Evolutionary conservation across 305 asterid genomes (phyloP), one percentile per base, ranked within the genome.

Genomic region (Striga hermonthica): DNA sequence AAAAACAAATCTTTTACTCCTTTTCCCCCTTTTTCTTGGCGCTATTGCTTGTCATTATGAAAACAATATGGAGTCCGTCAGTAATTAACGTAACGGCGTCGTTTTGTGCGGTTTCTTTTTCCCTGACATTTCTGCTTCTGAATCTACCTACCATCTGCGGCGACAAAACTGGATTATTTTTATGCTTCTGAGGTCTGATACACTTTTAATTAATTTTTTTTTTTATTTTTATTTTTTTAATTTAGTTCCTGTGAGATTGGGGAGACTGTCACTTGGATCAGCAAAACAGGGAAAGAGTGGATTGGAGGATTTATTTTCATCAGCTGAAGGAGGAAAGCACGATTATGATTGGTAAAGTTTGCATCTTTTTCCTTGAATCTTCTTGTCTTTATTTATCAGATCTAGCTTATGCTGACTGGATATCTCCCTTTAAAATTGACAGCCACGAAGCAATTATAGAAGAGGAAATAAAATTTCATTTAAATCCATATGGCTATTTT

Each of bases 261-360:
- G 95, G 71, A 93, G 95, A 59, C 94, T 93, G 34, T 90, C 97
- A n/a, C 64, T 92, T 70, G 97, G 98, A 83, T 80, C 91, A 35
- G 80, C 79, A 3, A 85, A 77, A 59, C 84, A 61, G 67, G 82
- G 75, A 67, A 90, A 77, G 82, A 86, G 69, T 76, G 91, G 85
- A 68, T 76, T 83, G 48, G 95, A 90, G 59, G 99, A 88, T 80
- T 78, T 88, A 13, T 62, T 93, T 68, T 69, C 91, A 12, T 77
- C 95, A 10, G 73, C 84, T n/a, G 97, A 88, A 8, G 96, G 88
- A 60, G 99, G 97, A 53, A 94, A 94, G 75, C 84, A 94, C 75
- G 99, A 94, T 72, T 94, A 94, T 45, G 99, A 94, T 80, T 94
- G 99, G 99, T 93, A 85, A 68, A 28, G 6, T 66, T 66, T 62